Conservation (phyloP, 345 rosid genomes). For the Mallotus nudiflorus region DNA sequence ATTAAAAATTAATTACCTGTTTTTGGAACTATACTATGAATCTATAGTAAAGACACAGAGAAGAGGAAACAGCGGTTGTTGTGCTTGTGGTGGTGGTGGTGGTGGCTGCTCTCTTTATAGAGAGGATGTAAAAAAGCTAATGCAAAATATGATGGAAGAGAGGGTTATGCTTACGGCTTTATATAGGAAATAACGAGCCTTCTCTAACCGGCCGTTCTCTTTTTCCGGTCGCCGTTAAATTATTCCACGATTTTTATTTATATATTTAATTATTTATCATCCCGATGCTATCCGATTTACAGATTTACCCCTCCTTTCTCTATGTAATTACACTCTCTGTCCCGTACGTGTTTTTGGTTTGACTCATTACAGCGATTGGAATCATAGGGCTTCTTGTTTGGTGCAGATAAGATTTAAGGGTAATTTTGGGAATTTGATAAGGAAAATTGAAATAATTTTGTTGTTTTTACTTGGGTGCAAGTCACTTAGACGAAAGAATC, state of each 20-base stretch:
- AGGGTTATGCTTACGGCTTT: conserved; percentile 29
- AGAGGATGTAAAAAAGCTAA: background rate
- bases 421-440: background rate
- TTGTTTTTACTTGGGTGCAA: conserved; percentile 13
- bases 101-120: too few species aligned
- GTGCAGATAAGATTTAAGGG: background rate
- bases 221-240: conserved; percentile 35
- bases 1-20: conserved; percentile 45
- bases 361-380: too few species aligned
- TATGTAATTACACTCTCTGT: background rate
- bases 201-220: conserved; percentile 36
- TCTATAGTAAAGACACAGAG: conserved; percentile 15
- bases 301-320: background rate
- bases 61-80: too few species aligned
- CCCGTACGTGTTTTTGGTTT: background rate
- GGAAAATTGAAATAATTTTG: background rate
- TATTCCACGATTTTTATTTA: conserved; percentile 1
- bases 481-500: conserved; percentile 22
- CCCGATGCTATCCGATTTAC: background rate
- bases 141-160: conserved; percentile 20
- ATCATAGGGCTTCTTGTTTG: too few species aligned
- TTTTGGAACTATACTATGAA: conserved; percentile 15
- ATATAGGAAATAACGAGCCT: conserved; percentile 56
- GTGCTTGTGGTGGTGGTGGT: too few species aligned
- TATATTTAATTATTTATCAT: conserved; percentile 19